Conservation (phyloP, 495 filamentous ascomycete species). For the Penicillium antarcticum region DNA sequence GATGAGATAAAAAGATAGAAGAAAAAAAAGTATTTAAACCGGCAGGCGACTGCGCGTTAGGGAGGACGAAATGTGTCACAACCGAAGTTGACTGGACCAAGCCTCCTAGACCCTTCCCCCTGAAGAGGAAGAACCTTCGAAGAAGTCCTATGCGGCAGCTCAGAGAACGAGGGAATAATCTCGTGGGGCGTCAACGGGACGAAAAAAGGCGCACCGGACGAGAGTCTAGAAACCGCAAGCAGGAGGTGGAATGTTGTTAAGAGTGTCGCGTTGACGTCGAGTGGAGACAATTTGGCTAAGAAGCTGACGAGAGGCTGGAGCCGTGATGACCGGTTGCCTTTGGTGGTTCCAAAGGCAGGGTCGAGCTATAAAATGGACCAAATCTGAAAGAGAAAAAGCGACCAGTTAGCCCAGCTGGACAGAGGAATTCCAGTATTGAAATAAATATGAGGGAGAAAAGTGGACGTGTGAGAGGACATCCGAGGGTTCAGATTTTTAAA, state of each 20-base stretch:
- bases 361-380: neutral
- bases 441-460: constrained; percentile 24
- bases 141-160: constrained; percentile 99
- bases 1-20: constrained; percentile 14
- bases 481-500: constrained; percentile 8
- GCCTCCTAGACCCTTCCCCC: constrained; percentile 36
- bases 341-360: constrained; percentile 65
- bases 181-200: constrained; percentile 51
- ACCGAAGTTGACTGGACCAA: constrained; percentile 67
- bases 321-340: constrained; percentile 68
- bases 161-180: constrained; percentile 56
- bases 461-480: constrained; percentile 11
- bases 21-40: constrained; percentile 6
- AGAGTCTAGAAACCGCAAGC: constrained; percentile 54
- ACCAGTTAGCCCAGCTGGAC: neutral
- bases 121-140: constrained; percentile 93
- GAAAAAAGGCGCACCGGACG: constrained; percentile 52
- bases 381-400: constrained; percentile 1
- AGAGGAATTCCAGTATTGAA: neutral
- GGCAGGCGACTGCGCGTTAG: constrained; percentile 57
- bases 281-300: constrained; percentile 77
- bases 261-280: constrained; percentile 56
- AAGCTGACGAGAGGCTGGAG: constrained; percentile 60
- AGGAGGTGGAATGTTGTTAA: constrained; percentile 73
- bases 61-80: constrained; percentile 87